phyloP scores from a whole-genome alignment of 2,329 filamentous ascomycete genomes.

The Zymoseptoria pseudotritici region DNA sequence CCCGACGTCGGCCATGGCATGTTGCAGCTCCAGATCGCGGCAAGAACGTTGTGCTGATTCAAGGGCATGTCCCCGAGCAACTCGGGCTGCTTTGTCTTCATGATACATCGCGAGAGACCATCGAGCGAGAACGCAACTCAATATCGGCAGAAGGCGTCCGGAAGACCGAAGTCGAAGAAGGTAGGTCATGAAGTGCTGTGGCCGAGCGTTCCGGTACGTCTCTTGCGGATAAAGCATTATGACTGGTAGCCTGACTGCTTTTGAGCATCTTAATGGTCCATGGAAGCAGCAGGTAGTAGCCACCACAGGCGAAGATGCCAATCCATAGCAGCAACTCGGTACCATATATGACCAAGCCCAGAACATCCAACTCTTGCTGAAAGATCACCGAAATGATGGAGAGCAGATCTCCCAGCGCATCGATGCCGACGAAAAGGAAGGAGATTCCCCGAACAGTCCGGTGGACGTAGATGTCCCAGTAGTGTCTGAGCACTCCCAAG shows the following conservation, averaged over 20 bases:
- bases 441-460: slow-evolving; percentile 63
- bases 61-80: no score
- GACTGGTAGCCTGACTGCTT: background rate
- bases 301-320: slow-evolving; percentile 58
- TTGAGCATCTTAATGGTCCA: slow-evolving; percentile 40
- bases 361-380: slow-evolving; percentile 49
- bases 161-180: slow-evolving; percentile 59
- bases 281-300: slow-evolving; percentile 56
- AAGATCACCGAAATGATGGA: slow-evolving; percentile 60
- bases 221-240: background rate
- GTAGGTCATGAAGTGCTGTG: slow-evolving; percentile 42
- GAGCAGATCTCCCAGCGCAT: slow-evolving; percentile 61
- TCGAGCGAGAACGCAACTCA: slow-evolving; percentile 19
- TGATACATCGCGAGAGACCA: background rate
- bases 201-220: background rate
- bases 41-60: no score
- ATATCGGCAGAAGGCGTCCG: slow-evolving; percentile 45
- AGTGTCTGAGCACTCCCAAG: slow-evolving; percentile 60
- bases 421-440: slow-evolving; percentile 64
- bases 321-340: slow-evolving; percentile 60
- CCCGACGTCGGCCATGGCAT: no score
- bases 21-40: no score
- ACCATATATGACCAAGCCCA: slow-evolving; percentile 61
- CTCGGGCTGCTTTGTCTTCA: background rate
- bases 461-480: slow-evolving; percentile 61